Percentiles rank a stretch among this genome's conserved stretches.
These are phyloP conservation scores for Globisporangium sylvaticum DNA, from an alignment of 352 stramenopile species.

Conservation along the genomic window DNA sequence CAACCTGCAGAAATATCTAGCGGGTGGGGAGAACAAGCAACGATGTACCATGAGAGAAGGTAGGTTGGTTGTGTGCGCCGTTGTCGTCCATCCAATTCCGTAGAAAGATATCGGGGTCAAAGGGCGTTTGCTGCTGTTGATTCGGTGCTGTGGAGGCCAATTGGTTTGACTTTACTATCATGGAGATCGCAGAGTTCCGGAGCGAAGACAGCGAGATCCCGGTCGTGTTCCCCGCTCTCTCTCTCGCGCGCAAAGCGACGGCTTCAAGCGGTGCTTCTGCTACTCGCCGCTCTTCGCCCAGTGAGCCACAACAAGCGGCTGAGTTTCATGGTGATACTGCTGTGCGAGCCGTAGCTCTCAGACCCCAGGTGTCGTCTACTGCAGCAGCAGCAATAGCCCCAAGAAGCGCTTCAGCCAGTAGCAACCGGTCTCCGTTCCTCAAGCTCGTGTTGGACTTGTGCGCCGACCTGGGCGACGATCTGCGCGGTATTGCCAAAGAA, in stretches of 20 bases:
- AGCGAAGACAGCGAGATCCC: neutral
- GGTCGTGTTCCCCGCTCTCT: constrained; percentile 24
- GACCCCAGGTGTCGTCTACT: neutral
- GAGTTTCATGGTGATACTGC: neutral
- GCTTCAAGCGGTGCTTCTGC: neutral
- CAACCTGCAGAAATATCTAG: no score
- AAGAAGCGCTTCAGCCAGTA: neutral
- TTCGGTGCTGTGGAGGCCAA: neutral
- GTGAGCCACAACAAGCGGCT: neutral
- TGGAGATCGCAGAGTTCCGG: neutral
- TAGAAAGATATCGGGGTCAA: neutral
- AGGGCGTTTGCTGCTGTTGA: neutral
- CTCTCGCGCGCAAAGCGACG: constrained; percentile 4
- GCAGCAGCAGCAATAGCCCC: neutral
- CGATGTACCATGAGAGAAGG: no score
- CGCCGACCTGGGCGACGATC: constrained; percentile 4
- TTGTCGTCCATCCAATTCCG: neutral
- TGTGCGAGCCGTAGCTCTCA: neutral
- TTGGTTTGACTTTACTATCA: neutral
- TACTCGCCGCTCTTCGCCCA: neutral
- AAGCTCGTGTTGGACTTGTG: neutral
- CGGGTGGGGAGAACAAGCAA: no score
- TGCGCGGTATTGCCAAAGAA: neutral
- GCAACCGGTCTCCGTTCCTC: neutral
- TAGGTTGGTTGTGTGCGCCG: no score